A percentile compares a stretch with the other conserved stretches of the same genome.
Evolutionary conservation across 768 basidiomycete genomes (phyloP).

Genomic region (Boletus vinaceobasis): DNA sequence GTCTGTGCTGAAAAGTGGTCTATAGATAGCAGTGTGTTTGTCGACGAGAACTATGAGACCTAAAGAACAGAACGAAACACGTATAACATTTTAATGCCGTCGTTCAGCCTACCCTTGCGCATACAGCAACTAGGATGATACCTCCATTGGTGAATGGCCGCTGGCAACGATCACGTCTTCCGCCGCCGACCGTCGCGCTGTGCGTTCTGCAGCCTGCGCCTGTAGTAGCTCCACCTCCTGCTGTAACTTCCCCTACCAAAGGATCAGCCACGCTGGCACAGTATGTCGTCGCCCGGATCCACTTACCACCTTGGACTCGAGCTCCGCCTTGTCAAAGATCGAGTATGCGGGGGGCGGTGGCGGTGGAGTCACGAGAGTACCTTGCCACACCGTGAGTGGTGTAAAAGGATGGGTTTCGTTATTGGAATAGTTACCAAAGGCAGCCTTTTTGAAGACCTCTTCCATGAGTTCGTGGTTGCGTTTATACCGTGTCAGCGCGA

Average conservation of each 20-base stretch:
- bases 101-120: neutral
- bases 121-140: constrained; percentile 11
- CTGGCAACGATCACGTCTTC: constrained; percentile 30
- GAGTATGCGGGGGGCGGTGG: constrained; percentile 52
- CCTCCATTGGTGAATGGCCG: constrained; percentile 31
- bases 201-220: constrained; percentile 45
- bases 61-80: neutral
- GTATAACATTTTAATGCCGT: neutral
- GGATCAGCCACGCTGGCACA: neutral
- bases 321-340: constrained; percentile 54
- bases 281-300: neutral
- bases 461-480: constrained; percentile 86
- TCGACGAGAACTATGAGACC: neutral
- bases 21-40: neutral
- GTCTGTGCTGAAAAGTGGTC: neutral
- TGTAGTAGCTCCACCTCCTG: constrained; percentile 57
- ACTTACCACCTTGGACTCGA: constrained; percentile 57
- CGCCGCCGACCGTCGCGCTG: constrained; percentile 30
- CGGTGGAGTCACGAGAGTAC: constrained; percentile 41
- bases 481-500: constrained; percentile 68
- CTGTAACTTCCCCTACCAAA: constrained; percentile 49
- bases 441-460: constrained; percentile 73
- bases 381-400: constrained; percentile 25
- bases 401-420: no score
- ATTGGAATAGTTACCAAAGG: constrained; percentile 42